A percentile compares a stretch with the other conserved stretches of the same genome.
phyloP scores from a whole-genome alignment of 192 early-diverging fungal species.

The Piromyces sp. region DNA sequence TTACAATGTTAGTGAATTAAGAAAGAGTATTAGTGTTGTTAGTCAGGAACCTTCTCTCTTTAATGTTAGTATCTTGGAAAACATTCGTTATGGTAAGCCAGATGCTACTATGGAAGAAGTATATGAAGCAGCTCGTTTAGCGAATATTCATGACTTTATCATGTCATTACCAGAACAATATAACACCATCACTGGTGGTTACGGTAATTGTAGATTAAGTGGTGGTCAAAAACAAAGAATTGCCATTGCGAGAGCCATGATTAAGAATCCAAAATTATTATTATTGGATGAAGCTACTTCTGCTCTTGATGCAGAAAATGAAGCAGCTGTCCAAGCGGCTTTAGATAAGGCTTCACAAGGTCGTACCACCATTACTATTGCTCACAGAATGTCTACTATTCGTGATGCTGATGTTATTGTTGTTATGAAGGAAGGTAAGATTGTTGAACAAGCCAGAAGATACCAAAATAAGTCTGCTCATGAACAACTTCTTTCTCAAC shows the following conservation, averaged over 20 bases:
- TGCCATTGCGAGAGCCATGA: not conserved
- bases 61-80: slow-evolving; percentile 70
- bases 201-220: slow-evolving; percentile 1
- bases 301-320: not conserved
- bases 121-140: not conserved
- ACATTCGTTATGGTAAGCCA: slow-evolving; percentile 60
- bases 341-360: slow-evolving; percentile 4
- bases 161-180: not conserved
- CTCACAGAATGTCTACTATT: not conserved
- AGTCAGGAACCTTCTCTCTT: slow-evolving; percentile 86
- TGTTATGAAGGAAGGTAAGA: not conserved
- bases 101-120: slow-evolving; percentile 11
- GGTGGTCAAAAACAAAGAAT: slow-evolving; percentile 6
- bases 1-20: slow-evolving; percentile 49
- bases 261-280: slow-evolving; percentile 5
- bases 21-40: slow-evolving; percentile 65
- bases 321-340: slow-evolving; percentile 3
- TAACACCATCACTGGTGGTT: slow-evolving; percentile 1
- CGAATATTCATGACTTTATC: slow-evolving; percentile 4
- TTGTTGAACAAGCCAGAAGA: not conserved
- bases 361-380: slow-evolving; percentile 6
- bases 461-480: not conserved
- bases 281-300: not conserved
- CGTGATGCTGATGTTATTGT: not conserved
- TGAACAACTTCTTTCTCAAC: not conserved